Evolutionary conservation across 1,284 basidiomycete species (phyloP), one percentile per base, ranked within the genome.

Genomic region (Ustilago bromivora): DNA sequence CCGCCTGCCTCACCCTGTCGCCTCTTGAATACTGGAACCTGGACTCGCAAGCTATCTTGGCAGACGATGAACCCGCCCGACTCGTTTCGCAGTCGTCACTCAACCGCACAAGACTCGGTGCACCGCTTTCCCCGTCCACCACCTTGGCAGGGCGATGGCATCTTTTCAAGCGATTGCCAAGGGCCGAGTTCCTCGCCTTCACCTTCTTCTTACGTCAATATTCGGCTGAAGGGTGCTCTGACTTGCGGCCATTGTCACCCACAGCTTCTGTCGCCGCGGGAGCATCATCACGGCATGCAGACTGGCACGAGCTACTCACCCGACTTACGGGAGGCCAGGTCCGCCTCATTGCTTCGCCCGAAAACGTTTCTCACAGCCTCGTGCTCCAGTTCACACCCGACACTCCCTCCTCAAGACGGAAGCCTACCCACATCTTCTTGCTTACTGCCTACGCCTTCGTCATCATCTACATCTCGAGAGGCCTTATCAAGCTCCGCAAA

Each of bases 371-470:
- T 11, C 78, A 80, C 41, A 78, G 79, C 61, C 74, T 81, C 54
- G 75, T 77, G 0, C 65, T 78, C 6, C 64, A 71, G 34, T 84
- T 84, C 67, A 49, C 68, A n/a, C 82, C 82, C 11, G 68, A 77
- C 31, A 40, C 64, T 1, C 56, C 62, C 19, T 62, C 81, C 59
- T 68, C 69, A 36, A 54, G 52, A 49, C 63, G 65, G 35, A 70
- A 38, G 11, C 66, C 71, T 8, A 72, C 62, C 6, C 77, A 82
- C 57, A 71, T 81, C 13, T 88, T 90, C 2, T 91, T 94, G 80
- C 89, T 96, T 61, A 92, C 92, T 79, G 92, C 93, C 23, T 98
- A 98, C 87, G 87, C 91, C 34, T 89, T 91, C 41, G 92, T 98
- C 82, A 89, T 93, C 79, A 88, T 90, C 31, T 94, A 94, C 78